Conservation (phyloP, 1,284 basidiomycete genomes). For the Inonotus obliquus region DNA sequence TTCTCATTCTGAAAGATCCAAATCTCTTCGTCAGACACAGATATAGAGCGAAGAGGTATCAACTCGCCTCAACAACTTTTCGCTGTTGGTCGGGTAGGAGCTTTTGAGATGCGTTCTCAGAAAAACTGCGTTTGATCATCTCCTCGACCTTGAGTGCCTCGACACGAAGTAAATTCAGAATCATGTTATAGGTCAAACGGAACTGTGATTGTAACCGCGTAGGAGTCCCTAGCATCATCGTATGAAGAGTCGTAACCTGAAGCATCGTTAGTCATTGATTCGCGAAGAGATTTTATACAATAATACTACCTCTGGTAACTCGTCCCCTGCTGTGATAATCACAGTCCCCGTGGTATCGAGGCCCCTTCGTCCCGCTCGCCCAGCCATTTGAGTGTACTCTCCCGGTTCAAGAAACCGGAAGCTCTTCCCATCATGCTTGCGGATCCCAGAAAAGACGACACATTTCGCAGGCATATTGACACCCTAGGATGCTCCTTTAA, state of each 20-base stretch:
- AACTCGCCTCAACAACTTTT: conserved; percentile 73
- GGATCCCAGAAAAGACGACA: conserved; percentile 93
- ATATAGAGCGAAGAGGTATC: neutral
- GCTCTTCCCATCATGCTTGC: conserved; percentile 92
- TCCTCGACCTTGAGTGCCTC: conserved; percentile 97
- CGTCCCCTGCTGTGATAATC: conserved; percentile 83
- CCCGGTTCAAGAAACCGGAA: conserved; percentile 90
- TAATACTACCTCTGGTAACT: conserved; percentile 74
- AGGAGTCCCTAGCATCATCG: conserved; percentile 92
- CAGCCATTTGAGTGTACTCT: conserved; percentile 99
- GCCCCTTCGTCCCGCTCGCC: conserved; percentile 93
- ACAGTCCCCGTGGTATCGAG: conserved; percentile 96
- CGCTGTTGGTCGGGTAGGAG: conserved; percentile 92
- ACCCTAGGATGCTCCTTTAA: conserved; percentile 49
- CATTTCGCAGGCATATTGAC: conserved; percentile 99
- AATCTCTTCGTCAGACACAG: neutral
- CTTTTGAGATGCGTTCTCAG: conserved; percentile 93
- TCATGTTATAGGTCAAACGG: conserved; percentile 99
- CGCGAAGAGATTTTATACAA: conserved; percentile 4
- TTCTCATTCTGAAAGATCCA: conserved; percentile 61
- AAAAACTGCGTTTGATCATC: conserved; percentile 99
- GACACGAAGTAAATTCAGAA: conserved; percentile 92
- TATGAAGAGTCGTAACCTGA: conserved; percentile 70
- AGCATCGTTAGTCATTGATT: conserved; percentile 10
- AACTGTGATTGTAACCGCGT: conserved; percentile 96